Conservation (phyloP, 2,329 filamentous ascomycete species). For the Cladosporium sp. region DNA sequence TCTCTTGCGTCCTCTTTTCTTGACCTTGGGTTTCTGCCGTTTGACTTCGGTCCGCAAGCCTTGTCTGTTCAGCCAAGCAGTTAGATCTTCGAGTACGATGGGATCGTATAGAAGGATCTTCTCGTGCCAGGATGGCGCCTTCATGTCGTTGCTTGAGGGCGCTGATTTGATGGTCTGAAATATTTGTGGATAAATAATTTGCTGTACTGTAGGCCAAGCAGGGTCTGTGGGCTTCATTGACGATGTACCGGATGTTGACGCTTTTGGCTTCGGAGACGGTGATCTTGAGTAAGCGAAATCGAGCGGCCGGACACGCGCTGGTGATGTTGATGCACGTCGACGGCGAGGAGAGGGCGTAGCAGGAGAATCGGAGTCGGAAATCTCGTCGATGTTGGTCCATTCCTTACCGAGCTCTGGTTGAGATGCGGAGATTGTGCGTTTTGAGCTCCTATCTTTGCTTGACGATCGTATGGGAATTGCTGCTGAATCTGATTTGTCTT, state of each 20-base stretch:
- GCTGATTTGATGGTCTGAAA: constrained; percentile 45
- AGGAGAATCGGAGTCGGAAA: constrained; percentile 30
- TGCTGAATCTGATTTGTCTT: background rate
- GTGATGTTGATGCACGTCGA: constrained; percentile 24
- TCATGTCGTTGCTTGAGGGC: constrained; percentile 37
- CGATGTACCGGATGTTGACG: background rate
- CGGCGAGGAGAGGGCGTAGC: constrained; percentile 29
- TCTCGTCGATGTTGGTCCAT: constrained; percentile 29
- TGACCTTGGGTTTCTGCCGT: constrained; percentile 36
- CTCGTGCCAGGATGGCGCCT: constrained; percentile 70
- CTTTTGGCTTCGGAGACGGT: constrained; percentile 12
- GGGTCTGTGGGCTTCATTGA: constrained; percentile 23
- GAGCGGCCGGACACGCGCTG: constrained; percentile 19
- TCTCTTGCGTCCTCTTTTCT: constrained; percentile 24
- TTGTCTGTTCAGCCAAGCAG: constrained; percentile 67
- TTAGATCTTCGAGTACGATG: constrained; percentile 80
- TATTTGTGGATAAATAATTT: constrained; percentile 44
- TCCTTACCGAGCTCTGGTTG: constrained; percentile 17
- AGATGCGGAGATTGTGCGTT: too few relatives aligned
- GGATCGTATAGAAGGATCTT: constrained; percentile 94
- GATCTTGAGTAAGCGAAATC: constrained; percentile 17
- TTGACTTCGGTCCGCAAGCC: constrained; percentile 21
- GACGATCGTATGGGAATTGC: background rate
- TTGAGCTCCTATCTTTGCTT: too few relatives aligned
- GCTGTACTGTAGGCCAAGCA: constrained; percentile 32